Percentiles rank a stretch among this genome's conserved stretches.
Evolutionary conservation across 495 filamentous ascomycete genomes (phyloP).

Genomic region (Neurospora sp.): DNA sequence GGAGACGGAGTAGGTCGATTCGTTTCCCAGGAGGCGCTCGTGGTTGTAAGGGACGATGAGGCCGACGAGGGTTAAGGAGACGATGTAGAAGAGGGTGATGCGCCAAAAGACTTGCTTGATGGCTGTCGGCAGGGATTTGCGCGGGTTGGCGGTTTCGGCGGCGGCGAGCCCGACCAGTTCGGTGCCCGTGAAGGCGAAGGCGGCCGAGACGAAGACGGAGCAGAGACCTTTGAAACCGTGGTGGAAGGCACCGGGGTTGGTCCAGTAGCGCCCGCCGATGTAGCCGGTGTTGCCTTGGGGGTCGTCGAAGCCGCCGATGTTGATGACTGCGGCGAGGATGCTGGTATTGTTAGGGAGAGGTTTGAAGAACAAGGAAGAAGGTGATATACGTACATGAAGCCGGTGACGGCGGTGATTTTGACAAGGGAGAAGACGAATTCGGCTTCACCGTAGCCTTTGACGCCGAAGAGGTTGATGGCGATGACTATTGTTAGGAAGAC

Average conservation of each 20-base stretch:
- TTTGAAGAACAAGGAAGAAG: too few relatives aligned
- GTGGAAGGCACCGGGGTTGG: conserved; percentile 77
- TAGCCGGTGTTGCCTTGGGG: conserved; percentile 37
- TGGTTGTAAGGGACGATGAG: conserved; percentile 65
- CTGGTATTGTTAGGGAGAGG: too few relatives aligned
- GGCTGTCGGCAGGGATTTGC: conserved; percentile 75
- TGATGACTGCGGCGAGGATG: conserved; percentile 68
- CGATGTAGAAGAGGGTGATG: conserved; percentile 79
- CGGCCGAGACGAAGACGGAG: conserved; percentile 85
- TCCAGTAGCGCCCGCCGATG: conserved; percentile 78
- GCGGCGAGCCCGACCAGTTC: conserved; percentile 89
- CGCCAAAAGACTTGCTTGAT: conserved; percentile 96
- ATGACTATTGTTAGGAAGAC: conserved; percentile 70
- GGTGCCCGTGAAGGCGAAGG: conserved; percentile 86
- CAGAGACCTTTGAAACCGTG: conserved; percentile 93
- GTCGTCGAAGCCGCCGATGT: conserved; percentile 64
- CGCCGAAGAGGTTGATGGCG: conserved; percentile 74
- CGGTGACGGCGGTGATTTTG: conserved; percentile 79
- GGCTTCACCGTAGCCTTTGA: conserved; percentile 82
- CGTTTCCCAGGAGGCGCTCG: conserved; percentile 42
- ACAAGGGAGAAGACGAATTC: conserved; percentile 81
- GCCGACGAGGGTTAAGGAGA: conserved; percentile 63
- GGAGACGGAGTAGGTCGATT: conserved; percentile 24
- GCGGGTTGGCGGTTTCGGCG: conserved; percentile 77
- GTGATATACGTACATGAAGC: too few relatives aligned